Evolutionary conservation across 306 rosid species (phyloP), one percentile per base, ranked within the genome.

Genomic region (Oemleria cerasiformis): DNA sequence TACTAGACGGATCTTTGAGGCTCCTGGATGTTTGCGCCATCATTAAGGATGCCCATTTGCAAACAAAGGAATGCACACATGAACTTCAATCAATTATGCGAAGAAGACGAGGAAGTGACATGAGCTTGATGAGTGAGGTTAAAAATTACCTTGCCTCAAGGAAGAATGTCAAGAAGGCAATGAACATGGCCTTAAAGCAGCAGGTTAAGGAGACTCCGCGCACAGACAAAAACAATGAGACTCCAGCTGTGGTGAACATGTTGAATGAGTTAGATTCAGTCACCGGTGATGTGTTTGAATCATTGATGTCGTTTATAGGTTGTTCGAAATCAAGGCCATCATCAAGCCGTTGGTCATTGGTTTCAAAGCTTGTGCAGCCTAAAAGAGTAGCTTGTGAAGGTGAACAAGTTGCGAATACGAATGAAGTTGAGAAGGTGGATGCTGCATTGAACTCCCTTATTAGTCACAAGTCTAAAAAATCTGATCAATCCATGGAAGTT

Each of bases 1-100:
- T 65, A 61, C 41, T 73, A 0, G 80, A 74, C 19, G 77, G 79
- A 43, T 82, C 77, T 48, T 65, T 78, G 21, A 63, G 74, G 70
- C 60, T 73, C 20, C 53, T 73, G 36, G 82, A 81, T 61, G 40
- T 65, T 48, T 81, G 74, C n/a, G 56, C 63, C 40, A 78, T 49
- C 1, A 75, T 74, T 36, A 77, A 63, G 71, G 67, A 68, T 6
- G 68, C 81, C 44, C 8, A 67, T 19, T 16, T 69, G 25, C 76
- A 69, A 72, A 77, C 79, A 4, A 77, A 51, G 43, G 79, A 77
- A 65, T 63, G 50, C 47, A 66, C 67, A 65, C 44, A 65, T 25
- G 77, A 75, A 56, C 21, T 80, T n/a, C 70, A 40, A 63, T 75
- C 74, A 8, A 14, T 47, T 50, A n/a, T 75, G 59, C 17, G 77